Conservation (phyloP, 2,329 filamentous ascomycete species). For the Penicillium sp. region DNA sequence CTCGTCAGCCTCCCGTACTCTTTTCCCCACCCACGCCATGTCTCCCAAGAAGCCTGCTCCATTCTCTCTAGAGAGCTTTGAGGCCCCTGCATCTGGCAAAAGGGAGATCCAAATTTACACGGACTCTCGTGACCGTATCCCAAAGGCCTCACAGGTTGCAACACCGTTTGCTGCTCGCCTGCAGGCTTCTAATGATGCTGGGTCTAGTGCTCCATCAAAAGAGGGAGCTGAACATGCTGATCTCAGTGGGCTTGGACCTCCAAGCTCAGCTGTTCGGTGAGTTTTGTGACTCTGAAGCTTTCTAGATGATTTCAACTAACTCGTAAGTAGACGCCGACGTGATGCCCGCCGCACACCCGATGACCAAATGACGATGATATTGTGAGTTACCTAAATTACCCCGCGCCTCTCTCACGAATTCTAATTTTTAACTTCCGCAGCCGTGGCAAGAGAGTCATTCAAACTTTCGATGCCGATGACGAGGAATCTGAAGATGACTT, state of each 20-base stretch:
- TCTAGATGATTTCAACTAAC: background rate
- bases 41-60: constrained; percentile 49
- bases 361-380: constrained; percentile 60
- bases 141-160: constrained; percentile 49
- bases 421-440: constrained; percentile 32
- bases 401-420: constrained; percentile 5
- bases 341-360: constrained; percentile 38
- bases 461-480: constrained; percentile 45
- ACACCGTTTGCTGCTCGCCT: constrained; percentile 51
- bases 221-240: background rate
- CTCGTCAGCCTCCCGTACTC: constrained; percentile 51
- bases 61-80: constrained; percentile 47
- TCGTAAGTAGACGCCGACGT: background rate
- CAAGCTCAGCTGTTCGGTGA: background rate
- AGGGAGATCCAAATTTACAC: constrained; percentile 56
- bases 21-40: constrained; percentile 51
- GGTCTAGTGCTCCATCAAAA: background rate
- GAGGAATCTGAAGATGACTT: constrained; percentile 43
- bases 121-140: constrained; percentile 62
- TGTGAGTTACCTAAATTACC: constrained; percentile 50
- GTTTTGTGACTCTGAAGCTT: background rate
- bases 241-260: background rate
- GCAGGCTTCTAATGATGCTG: background rate
- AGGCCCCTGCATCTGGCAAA: constrained; percentile 25
- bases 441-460: constrained; percentile 61